phyloP scores from a whole-genome alignment of 208 protist genomes.

The Acanthamoeba castellanii region DNA sequence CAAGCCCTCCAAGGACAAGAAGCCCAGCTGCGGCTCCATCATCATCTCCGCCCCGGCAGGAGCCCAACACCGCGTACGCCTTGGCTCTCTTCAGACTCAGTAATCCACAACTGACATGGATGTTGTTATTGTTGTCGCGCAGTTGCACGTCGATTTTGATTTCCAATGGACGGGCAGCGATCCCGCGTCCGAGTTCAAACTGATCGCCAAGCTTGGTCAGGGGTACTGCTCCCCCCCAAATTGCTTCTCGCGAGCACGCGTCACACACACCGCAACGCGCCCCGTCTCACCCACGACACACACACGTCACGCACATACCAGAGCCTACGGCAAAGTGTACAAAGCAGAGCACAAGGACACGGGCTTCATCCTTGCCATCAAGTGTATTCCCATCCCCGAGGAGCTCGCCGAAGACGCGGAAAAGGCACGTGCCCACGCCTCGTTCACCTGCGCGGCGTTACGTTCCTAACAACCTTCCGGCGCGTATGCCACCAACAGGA shows the following conservation, averaged over 20 bases:
- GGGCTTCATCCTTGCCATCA: conserved; percentile 69
- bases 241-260: no score
- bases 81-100: not conserved
- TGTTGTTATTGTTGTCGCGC: not conserved
- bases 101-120: no score
- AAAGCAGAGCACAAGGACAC: conserved; percentile 73
- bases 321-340: conserved; percentile 74
- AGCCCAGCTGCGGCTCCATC: conserved; percentile 51
- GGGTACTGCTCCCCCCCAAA: no score
- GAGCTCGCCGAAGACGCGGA: conserved; percentile 35
- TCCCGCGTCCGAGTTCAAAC: conserved; percentile 42
- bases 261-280: not conserved
- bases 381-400: conserved; percentile 69
- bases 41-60: conserved; percentile 52
- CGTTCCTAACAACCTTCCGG: no score
- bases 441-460: not conserved
- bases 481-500: not conserved
- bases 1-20: conserved; percentile 45
- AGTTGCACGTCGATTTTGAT: conserved; percentile 75
- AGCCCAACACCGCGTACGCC: conserved; percentile 40
- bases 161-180: conserved; percentile 73
- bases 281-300: not conserved
- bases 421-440: not conserved
- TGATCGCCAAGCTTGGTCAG: conserved; percentile 64
- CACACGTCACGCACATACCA: not conserved